These are phyloP conservation scores for Paecilomyces sp. DNA, from an alignment of 2,329 filamentous ascomycete genomes.

Conservation along the genomic window DNA sequence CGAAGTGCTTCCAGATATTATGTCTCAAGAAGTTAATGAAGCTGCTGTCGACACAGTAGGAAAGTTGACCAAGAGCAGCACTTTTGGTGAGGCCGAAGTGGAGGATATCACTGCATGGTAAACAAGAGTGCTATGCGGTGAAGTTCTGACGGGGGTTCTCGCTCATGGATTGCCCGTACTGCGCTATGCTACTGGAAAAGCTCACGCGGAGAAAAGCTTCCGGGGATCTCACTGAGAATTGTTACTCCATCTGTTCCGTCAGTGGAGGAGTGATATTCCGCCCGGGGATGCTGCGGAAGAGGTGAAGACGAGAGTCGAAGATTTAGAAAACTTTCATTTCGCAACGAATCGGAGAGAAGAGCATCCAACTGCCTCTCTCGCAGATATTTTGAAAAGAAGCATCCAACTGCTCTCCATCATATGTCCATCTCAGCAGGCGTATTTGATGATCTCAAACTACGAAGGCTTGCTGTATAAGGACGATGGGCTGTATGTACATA, in stretches of 20 bases:
- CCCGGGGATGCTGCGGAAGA: neutral
- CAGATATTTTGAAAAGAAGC: conserved; percentile 32
- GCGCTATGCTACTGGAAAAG: neutral
- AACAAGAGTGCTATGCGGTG: conserved; percentile 4
- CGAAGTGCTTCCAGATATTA: conserved; percentile 79
- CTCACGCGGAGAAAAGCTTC: neutral
- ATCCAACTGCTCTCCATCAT: conserved; percentile 36
- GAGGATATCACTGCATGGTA: conserved; percentile 96
- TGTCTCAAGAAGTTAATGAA: conserved; percentile 51
- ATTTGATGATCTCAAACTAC: neutral
- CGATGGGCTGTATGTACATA: neutral
- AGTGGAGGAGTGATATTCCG: neutral
- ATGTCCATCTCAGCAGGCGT: neutral
- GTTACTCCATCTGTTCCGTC: neutral
- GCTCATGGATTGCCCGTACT: neutral
- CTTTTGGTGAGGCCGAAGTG: conserved; percentile 91
- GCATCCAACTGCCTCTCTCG: conserved; percentile 36
- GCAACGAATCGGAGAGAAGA: conserved; percentile 31
- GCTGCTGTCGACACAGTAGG: conserved; percentile 49
- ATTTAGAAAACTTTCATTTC: neutral
- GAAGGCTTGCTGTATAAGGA: neutral
- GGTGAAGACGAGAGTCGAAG: neutral
- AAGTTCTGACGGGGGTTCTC: neutral
- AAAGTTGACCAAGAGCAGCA: conserved; percentile 73
- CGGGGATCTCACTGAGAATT: neutral